Evolutionary conservation across 352 stramenopile species (phyloP).

Genomic region (Globisporangium polare): DNA sequence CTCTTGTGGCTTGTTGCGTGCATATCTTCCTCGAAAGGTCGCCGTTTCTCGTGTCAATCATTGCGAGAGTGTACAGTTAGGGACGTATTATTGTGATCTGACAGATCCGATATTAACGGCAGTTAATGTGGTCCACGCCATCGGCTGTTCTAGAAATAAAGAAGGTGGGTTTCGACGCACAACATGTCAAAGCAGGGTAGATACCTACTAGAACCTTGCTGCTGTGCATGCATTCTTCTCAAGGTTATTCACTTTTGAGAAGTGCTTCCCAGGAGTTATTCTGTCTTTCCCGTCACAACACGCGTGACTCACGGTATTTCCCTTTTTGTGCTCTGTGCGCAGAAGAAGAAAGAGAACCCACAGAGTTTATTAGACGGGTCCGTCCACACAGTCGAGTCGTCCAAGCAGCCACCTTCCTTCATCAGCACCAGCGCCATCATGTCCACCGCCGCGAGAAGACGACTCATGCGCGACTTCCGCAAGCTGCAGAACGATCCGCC

Average conservation of each 20-base stretch:
- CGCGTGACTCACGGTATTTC: not conserved
- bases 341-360: slow-evolving; percentile 6
- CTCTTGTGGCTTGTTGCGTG: not conserved
- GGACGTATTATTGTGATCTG: not conserved
- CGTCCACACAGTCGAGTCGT: slow-evolving; percentile 6
- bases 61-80: not conserved
- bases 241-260: not conserved
- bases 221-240: not conserved
- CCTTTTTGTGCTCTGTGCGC: not conserved
- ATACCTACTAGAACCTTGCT: not conserved
- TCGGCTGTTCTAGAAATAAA: slow-evolving; percentile 3
- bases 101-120: no score
- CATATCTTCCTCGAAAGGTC: slow-evolving; percentile 10
- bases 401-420: not conserved
- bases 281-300: not conserved
- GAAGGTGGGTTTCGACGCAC: not conserved
- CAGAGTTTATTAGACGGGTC: slow-evolving; percentile 3
- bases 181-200: not conserved
- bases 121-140: not conserved
- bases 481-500: slow-evolving; percentile 98
- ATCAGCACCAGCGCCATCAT: slow-evolving; percentile 43
- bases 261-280: not conserved
- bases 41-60: slow-evolving; percentile 1
- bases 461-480: slow-evolving; percentile 97
- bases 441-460: slow-evolving; percentile 93